Conservation (phyloP, 2,329 filamentous ascomycete genomes). For the Hymenoscyphus fructigenus region DNA sequence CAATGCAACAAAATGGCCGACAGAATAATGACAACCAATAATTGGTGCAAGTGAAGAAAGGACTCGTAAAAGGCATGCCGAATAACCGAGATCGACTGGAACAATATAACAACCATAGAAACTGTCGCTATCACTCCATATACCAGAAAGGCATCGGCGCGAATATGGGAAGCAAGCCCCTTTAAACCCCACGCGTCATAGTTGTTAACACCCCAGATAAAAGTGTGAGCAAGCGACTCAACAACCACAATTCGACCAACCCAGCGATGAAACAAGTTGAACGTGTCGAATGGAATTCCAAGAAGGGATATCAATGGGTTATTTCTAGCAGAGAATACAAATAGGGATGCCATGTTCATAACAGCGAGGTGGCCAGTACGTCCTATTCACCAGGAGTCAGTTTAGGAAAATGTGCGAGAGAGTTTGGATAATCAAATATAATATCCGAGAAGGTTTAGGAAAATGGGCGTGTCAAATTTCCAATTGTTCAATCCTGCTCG, state of each 20-base stretch:
- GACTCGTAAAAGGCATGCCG: conserved; percentile 76
- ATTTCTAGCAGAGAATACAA: conserved; percentile 71
- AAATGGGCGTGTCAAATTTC: too few relatives aligned
- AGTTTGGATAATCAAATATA: too few relatives aligned
- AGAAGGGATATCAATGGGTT: conserved; percentile 71
- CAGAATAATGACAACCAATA: conserved; percentile 56
- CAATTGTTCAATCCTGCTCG: too few relatives aligned
- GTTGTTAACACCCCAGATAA: conserved; percentile 54
- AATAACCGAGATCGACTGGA: conserved; percentile 68
- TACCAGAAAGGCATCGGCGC: conserved; percentile 40
- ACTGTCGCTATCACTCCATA: conserved; percentile 53
- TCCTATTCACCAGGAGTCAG: conserved; percentile 40
- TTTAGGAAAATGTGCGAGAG: too few relatives aligned
- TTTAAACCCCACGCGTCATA: conserved; percentile 48
- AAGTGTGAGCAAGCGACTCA: conserved; percentile 64
- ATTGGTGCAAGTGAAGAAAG: conserved; percentile 70
- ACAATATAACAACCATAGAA: conserved; percentile 45
- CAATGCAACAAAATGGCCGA: conserved; percentile 66
- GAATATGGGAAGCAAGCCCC: conserved; percentile 41
- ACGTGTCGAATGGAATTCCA: conserved; percentile 75
- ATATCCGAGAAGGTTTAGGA: too few relatives aligned
- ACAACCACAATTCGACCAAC: conserved; percentile 71
- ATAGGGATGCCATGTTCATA: conserved; percentile 74
- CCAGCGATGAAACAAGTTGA: conserved; percentile 78
- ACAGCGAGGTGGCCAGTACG: conserved; percentile 66